These are phyloP conservation scores for Exophiala sideris DNA, from an alignment of 2,329 filamentous ascomycete species.

Conservation along the genomic window DNA sequence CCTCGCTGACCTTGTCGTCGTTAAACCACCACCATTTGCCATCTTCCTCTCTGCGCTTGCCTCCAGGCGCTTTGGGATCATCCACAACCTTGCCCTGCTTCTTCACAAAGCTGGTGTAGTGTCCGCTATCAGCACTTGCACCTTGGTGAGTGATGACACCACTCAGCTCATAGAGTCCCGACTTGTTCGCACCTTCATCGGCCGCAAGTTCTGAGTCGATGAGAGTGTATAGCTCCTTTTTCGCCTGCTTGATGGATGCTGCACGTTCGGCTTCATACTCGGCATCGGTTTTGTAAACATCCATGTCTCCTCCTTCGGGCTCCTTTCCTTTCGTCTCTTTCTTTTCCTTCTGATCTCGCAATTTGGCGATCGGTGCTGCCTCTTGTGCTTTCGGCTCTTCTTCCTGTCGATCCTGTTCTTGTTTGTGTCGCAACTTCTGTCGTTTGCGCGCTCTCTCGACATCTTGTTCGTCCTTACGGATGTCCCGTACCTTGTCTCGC, in stretches of 20 bases:
- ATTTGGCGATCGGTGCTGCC: conserved; percentile 46
- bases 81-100: conserved; percentile 64
- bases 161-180: conserved; percentile 89
- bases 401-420: conserved; percentile 50
- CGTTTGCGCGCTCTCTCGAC: conserved; percentile 87
- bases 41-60: conserved; percentile 75
- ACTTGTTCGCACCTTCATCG: conserved; percentile 85
- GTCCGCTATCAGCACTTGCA: conserved; percentile 91
- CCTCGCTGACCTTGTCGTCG: conserved; percentile 93
- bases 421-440: conserved; percentile 68
- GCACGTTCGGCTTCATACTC: conserved; percentile 84
- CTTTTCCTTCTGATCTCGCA: conserved; percentile 49
- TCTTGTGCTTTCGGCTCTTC: conserved; percentile 31
- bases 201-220: conserved; percentile 70
- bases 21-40: conserved; percentile 99
- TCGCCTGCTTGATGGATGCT: conserved; percentile 70
- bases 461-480: conserved; percentile 92
- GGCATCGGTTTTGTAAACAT: conserved; percentile 85
- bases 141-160: conserved; percentile 96
- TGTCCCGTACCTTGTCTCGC: conserved; percentile 92
- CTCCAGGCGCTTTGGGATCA: conserved; percentile 63
- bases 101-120: conserved; percentile 98
- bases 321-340: conserved; percentile 41
- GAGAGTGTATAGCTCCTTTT: conserved; percentile 80
- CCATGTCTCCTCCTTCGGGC: conserved; percentile 66